Evolutionary conservation across 139 green algal species (phyloP).

Genomic region (Yamagishiella unicocca): DNA sequence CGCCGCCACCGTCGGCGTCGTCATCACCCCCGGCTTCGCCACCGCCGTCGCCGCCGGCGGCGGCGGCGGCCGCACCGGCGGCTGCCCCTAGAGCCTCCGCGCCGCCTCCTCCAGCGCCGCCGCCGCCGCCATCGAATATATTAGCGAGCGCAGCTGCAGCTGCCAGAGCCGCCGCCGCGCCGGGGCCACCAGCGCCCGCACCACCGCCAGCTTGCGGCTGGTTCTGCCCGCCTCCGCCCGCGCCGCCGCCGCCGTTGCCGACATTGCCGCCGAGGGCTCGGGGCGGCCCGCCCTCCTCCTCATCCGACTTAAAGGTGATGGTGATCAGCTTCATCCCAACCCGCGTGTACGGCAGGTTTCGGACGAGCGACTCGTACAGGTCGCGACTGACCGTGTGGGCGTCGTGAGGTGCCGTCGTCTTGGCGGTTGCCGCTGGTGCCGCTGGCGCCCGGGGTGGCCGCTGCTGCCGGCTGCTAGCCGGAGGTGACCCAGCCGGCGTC

Average conservation of each 20-base stretch:
- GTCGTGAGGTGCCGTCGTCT: background rate
- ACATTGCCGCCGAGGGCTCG: background rate
- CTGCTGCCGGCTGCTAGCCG: background rate
- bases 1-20: background rate
- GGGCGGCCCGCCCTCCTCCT: background rate
- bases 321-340: slow-evolving; percentile 44
- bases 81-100: too few species aligned
- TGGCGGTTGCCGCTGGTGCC: background rate
- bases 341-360: slow-evolving; percentile 8
- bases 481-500: background rate
- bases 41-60: background rate
- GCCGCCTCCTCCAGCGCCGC: background rate
- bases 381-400: slow-evolving; percentile 14
- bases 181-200: background rate
- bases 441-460: background rate
- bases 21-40: background rate
- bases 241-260: background rate
- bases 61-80: background rate
- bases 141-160: slow-evolving; percentile 6
- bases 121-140: background rate
- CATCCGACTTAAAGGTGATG: slow-evolving; percentile 4
- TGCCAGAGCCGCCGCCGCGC: background rate
- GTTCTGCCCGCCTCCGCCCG: background rate
- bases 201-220: background rate
- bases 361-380: background rate